Conservation (phyloP, 176 grass and related monocot genomes). For the Guadua angustifolia region DNA sequence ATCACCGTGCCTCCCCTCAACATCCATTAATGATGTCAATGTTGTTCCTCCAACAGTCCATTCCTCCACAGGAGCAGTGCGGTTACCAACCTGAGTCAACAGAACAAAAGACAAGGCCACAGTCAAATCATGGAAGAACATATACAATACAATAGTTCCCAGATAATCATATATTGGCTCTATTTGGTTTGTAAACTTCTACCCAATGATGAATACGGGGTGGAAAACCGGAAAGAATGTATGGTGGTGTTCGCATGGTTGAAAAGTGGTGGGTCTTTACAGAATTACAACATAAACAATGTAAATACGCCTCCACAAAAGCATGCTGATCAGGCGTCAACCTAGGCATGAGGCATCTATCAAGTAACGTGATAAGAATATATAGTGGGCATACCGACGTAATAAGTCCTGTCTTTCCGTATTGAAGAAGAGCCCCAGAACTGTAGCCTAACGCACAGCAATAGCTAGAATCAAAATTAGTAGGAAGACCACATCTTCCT, state of each 20-base stretch:
- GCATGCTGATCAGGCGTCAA: neutral
- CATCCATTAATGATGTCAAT: constrained; percentile 96
- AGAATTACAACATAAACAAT: neutral
- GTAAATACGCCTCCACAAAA: constrained; percentile 1
- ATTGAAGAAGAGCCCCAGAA: constrained; percentile 84
- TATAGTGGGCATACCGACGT: constrained; percentile 63
- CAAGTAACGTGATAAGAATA: constrained; percentile 27
- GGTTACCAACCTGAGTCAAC: constrained; percentile 71
- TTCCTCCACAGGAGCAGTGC: constrained; percentile 81
- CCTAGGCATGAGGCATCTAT: neutral
- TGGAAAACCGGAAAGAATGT: neutral
- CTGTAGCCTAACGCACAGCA: constrained; percentile 89
- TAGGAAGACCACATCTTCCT: no score
- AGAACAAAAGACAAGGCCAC: neutral
- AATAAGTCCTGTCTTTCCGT: constrained; percentile 90
- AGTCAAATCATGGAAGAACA: constrained; percentile 20
- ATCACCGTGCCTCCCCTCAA: constrained; percentile 96
- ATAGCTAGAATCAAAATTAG: constrained; percentile 93
- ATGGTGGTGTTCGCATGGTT: neutral
- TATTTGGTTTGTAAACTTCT: neutral
- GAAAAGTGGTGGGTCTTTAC: neutral
- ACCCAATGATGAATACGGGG: neutral
- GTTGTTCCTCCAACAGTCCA: constrained; percentile 98
- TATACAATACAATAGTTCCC: neutral
- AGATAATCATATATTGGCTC: neutral